Evolutionary conservation across 2,329 filamentous ascomycete species (phyloP).

Genomic region (Aspergillus tamarii): DNA sequence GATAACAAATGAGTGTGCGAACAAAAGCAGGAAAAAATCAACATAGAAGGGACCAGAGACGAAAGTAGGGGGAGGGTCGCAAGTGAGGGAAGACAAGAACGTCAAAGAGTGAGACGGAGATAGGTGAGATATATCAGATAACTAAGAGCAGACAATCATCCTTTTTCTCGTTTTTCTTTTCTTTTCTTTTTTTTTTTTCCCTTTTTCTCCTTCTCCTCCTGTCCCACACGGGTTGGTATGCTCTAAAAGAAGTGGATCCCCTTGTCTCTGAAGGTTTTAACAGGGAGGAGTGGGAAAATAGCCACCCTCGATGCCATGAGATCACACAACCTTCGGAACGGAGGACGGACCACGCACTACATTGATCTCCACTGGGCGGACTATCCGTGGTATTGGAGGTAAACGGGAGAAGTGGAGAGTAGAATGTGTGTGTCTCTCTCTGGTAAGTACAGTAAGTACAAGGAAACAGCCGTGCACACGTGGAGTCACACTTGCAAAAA

Average conservation of each 20-base stretch:
- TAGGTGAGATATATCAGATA: slow-evolving; percentile 1
- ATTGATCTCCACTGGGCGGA: slow-evolving; percentile 18
- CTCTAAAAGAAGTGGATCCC: slow-evolving; percentile 12
- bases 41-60: slow-evolving; percentile 1
- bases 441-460: too few species aligned
- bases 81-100: slow-evolving; percentile 1
- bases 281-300: slow-evolving; percentile 18
- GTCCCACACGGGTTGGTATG: slow-evolving; percentile 17
- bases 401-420: neutral
- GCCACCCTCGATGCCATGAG: slow-evolving; percentile 26
- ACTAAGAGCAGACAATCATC: slow-evolving; percentile 1
- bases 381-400: neutral
- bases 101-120: slow-evolving; percentile 10
- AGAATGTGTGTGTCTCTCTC: neutral
- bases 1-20: neutral
- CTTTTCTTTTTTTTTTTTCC: neutral
- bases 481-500: neutral
- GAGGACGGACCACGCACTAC: slow-evolving; percentile 16
- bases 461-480: slow-evolving; percentile 26
- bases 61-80: slow-evolving; percentile 5
- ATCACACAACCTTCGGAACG: slow-evolving; percentile 17
- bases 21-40: slow-evolving; percentile 4
- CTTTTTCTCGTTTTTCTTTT: neutral
- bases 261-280: slow-evolving; percentile 6
- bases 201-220: slow-evolving; percentile 1